Evolutionary conservation across 1,284 basidiomycete species (phyloP).

Genomic region (Melanopsichium pennsylvanicum): DNA sequence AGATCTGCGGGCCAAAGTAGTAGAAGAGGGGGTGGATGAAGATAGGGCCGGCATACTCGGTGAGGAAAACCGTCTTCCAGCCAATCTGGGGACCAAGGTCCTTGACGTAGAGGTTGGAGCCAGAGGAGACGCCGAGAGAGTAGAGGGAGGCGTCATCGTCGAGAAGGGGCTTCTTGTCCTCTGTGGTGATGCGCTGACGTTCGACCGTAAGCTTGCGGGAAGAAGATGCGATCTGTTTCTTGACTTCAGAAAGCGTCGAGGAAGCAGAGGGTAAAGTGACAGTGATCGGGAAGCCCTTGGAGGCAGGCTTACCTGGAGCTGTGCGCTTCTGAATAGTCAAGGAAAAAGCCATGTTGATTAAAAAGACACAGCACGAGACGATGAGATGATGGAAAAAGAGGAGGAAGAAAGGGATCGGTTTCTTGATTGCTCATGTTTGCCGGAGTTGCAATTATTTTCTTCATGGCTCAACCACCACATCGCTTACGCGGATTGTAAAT

Average conservation of each 20-base stretch:
- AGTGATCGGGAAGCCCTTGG: slow-evolving; percentile 48
- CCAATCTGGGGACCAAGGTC: slow-evolving; percentile 63
- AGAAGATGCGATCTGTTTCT: slow-evolving; percentile 45
- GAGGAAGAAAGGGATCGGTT: background rate
- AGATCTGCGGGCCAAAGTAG: slow-evolving; percentile 75
- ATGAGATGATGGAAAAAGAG: slow-evolving; percentile 1
- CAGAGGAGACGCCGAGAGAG: slow-evolving; percentile 32
- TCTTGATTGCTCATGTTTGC: background rate
- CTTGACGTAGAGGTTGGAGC: slow-evolving; percentile 58
- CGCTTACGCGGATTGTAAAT: too few species aligned
- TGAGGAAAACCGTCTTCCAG: slow-evolving; percentile 65
- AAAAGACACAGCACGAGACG: background rate
- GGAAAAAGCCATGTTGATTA: slow-evolving; percentile 28
- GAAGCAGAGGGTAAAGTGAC: slow-evolving; percentile 28
- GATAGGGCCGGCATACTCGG: slow-evolving; percentile 76
- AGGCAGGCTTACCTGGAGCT: slow-evolving; percentile 46
- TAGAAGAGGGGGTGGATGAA: slow-evolving; percentile 90
- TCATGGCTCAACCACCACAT: slow-evolving; percentile 5
- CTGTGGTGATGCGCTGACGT: slow-evolving; percentile 60
- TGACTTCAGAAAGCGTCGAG: slow-evolving; percentile 55
- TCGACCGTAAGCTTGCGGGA: slow-evolving; percentile 38
- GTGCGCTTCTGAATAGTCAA: slow-evolving; percentile 44
- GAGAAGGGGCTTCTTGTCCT: slow-evolving; percentile 53
- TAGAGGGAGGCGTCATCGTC: slow-evolving; percentile 53
- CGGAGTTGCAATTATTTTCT: too few species aligned